Evolutionary conservation across 345 rosid species (phyloP), one percentile per base, ranked within the genome.

Genomic region (Brassica cretica): DNA sequence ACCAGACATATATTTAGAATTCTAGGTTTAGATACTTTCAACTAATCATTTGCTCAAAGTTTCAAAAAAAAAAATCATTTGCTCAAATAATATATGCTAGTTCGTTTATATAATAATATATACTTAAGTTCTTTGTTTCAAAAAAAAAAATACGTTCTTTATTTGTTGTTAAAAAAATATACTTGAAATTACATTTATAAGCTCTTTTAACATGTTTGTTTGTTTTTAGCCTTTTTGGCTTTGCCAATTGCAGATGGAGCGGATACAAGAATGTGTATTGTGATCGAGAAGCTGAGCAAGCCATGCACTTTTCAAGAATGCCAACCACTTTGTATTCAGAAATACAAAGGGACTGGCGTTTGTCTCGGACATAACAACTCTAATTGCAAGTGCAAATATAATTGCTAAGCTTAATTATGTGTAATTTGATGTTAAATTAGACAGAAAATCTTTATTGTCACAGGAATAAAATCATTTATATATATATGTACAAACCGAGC

Each of bases 241-340:
- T 60, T 68, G 63, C 49, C 79, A 68, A 60, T 24, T 76, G 49
- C 18, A 32, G n/a, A 66, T 15, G 72, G 60, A 66, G 79, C n/a
- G 2, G 3, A 4, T 8, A 4, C 21, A 27, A 68, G 6, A 61
- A 44, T 7, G 51, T 76, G 79, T 46, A 46, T 6, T 12, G 27
- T 2, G 41, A 11, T 3, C 37, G 11, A 68, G 27, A 19, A 29
- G 2, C 73, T 76, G 19, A 18, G 33, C 68, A 68, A 68, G 68
- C 61, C 79, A 60, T 76, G 79, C 73, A 76, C 1, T 29, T 60
- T 76, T 59, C 8, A 18, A 29, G 46, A 76, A 16, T 76, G 73
- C 25, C 14, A 12, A 29, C 73, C 73, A 44, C n/a, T 12, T 59
- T 76, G 79, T 68, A 0, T 27, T 59, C 44, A 68, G 62, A 59